A percentile compares a stretch with the other conserved stretches of the same genome.
phyloP scores from a whole-genome alignment of 805 yeast species.

The Candida parachauliodes region DNA sequence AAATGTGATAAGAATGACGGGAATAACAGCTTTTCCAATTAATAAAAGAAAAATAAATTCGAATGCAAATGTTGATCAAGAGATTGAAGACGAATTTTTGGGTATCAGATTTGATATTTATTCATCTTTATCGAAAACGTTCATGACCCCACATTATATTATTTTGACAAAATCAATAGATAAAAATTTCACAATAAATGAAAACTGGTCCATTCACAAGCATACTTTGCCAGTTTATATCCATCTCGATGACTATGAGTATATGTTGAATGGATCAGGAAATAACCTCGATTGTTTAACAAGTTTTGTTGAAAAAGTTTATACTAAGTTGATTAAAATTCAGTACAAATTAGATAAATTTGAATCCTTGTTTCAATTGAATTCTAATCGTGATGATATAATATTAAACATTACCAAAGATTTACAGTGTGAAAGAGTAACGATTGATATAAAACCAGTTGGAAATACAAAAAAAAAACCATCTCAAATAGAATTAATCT shows the following conservation, averaged over 20 bases:
- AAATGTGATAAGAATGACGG: conserved; percentile 46
- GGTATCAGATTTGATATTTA: conserved; percentile 52
- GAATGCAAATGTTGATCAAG: conserved; percentile 36
- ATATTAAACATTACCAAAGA: conserved; percentile 19
- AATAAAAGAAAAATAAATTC: conserved; percentile 25
- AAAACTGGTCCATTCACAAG: conserved; percentile 28
- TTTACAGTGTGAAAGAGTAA: conserved; percentile 23
- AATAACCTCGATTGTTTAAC: conserved; percentile 12
- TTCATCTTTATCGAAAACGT: conserved; percentile 20
- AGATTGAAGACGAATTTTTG: conserved; percentile 27
- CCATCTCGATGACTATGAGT: conserved; percentile 18
- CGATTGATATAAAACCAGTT: conserved; percentile 1
- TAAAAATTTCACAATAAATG: conserved; percentile 7
- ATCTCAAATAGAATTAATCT: conserved; percentile 18
- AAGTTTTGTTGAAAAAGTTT: conserved; percentile 20
- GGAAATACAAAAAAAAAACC: neutral
- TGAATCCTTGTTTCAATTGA: conserved; percentile 13
- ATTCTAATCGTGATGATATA: conserved; percentile 10
- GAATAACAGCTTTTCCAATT: conserved; percentile 50
- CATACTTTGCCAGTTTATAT: conserved; percentile 36
- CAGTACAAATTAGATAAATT: conserved; percentile 33
- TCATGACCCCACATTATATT: conserved; percentile 44
- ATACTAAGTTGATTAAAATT: conserved; percentile 18
- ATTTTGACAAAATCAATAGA: conserved; percentile 26
- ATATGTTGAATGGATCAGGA: conserved; percentile 8